These are phyloP conservation scores for Lolium rigidum DNA, from an alignment of 176 grass and related monocot species.

Conservation along the genomic window DNA sequence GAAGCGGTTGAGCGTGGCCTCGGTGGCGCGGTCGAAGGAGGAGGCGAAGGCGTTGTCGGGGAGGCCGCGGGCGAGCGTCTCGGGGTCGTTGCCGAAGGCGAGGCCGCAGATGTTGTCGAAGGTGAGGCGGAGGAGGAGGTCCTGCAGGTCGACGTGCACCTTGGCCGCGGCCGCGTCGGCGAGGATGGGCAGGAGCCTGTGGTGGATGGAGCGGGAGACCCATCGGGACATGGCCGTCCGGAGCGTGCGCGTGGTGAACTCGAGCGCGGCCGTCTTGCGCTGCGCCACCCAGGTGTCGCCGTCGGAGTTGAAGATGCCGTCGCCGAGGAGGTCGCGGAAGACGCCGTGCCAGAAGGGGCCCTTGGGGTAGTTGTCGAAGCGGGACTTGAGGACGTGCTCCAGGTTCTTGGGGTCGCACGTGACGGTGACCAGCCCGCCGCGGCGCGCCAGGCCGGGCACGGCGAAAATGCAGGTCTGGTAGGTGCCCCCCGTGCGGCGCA, in stretches of 20 bases:
- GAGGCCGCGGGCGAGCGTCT: conserved; percentile 77
- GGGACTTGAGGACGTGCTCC: conserved; percentile 86
- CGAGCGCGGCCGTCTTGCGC: conserved; percentile 93
- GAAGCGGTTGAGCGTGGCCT: conserved; percentile 89
- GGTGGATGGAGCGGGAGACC: conserved; percentile 89
- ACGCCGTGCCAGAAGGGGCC: conserved; percentile 93
- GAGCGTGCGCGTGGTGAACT: conserved; percentile 91
- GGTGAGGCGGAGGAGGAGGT: conserved; percentile 89
- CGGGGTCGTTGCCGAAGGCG: conserved; percentile 89
- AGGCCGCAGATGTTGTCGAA: conserved; percentile 99
- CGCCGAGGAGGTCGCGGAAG: conserved; percentile 85
- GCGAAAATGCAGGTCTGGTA: conserved; percentile 97
- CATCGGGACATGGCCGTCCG: conserved; percentile 90
- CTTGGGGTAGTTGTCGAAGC: conserved; percentile 98
- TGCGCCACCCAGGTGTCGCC: conserved; percentile 87
- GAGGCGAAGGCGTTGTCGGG: conserved; percentile 86
- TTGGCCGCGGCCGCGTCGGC: background rate
- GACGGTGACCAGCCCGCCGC: conserved; percentile 75
- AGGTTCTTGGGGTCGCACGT: conserved; percentile 89
- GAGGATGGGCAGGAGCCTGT: conserved; percentile 73
- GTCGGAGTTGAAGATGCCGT: conserved; percentile 99
- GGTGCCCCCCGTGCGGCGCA: conserved; percentile 58
- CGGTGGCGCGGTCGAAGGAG: conserved; percentile 91
- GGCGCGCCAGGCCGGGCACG: conserved; percentile 63
- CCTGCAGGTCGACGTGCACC: conserved; percentile 79